Base-by-base conservation (phyloP, 1,139 yeast genomes). In the Lodderomyces parapsilosis region DNA sequence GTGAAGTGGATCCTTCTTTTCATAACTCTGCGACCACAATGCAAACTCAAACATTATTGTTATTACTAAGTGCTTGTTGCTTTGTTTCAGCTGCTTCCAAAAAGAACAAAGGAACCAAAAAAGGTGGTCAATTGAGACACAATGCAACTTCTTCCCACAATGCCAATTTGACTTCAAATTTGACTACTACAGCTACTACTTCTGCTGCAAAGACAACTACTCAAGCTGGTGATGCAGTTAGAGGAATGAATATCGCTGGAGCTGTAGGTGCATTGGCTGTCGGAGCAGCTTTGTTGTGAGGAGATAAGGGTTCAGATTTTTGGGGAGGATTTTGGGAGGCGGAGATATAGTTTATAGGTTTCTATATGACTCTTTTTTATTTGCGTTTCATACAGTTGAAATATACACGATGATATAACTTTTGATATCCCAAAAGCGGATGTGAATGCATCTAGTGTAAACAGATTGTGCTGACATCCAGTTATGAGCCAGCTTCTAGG, bases 181-280 rank as follows among this genome's bases (percentile, higher is more conserved):
- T 36, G 39, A 36, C 31, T 23, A 14, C 38, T 13, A 22, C 35
- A 6, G 35, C 35, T 14, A 19, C 36, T 58, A 59, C 54, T 45
- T 39, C 63, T 58, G 60, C 54, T 45, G 40, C 63, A 33, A 43
- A 58, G 44, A 46, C 55, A 44, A 37, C 62, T 48, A 51, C 65
- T 41, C 53, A 50, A 36, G 54, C 51, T 38, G 55, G 54, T 44
- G 59, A 55, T 49, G 60, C 57, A 49, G 57, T 55, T 45, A 38
- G 51, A 43, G 56, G 53, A 44, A 62, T 59, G 43, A 53, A 55
- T 50, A 57, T 57, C 42, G 68, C 62, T 49, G 69, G 71, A 53
- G 68, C 66, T 41, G 66, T 71, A 52, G 72, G 70, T 49, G 71
- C 68, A 49, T 71, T 72, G 42, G 74, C 74, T 44, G 74, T 73